Base-by-base conservation (phyloP, 306 rosid species). In the Lagenaria siceraria region DNA sequence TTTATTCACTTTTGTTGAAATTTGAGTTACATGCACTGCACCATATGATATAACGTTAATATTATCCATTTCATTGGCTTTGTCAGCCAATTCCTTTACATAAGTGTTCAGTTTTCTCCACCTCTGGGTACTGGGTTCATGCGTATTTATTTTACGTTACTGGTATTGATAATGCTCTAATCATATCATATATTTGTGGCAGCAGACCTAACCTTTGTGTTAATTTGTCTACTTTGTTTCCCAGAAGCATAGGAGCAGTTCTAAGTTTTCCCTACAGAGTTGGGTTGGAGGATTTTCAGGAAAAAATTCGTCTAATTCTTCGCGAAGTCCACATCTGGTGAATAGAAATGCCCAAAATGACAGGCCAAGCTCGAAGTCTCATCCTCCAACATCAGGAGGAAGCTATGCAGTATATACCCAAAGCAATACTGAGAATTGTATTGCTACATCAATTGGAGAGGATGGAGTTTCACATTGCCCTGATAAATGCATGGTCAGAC, bases 231-330 rank as follows among this genome's bases (percentile, higher is more conserved):
- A 58, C 24, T 31, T 80, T 77, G 66, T 79, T 82, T n/a, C 81
- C 43, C 88, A 94, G 98, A 94, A 90, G 81, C 96, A 94, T 66
- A 88, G 95, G 84, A 93, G 87, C 81, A 85, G 88, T 80, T 91
- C 97, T 24, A 94, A 94, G 76, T 85, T 90, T 82, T 90, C 97
- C 48, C 76, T 90, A 81, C 97, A 91, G 83, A 85, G 93, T 81
- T 91, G 95, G 93, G 93, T 86, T 81, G 97, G 98, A 51, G 96
- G 90, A 63, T 69, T 87, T 59, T 76, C 93, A 0, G 98, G 89
- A 33, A 87, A 90, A 82, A 86, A 79, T 80, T 86, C 84, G 18
- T 82, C 93, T 51, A 81, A 76, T 75, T 81, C 84, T 80, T 53
- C n/a, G 46, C 12, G 78, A 69, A 68, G 80, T 76, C 90, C 83